Evolutionary conservation across 257 asterid genomes (phyloP).

Genomic region (Avicennia marina): DNA sequence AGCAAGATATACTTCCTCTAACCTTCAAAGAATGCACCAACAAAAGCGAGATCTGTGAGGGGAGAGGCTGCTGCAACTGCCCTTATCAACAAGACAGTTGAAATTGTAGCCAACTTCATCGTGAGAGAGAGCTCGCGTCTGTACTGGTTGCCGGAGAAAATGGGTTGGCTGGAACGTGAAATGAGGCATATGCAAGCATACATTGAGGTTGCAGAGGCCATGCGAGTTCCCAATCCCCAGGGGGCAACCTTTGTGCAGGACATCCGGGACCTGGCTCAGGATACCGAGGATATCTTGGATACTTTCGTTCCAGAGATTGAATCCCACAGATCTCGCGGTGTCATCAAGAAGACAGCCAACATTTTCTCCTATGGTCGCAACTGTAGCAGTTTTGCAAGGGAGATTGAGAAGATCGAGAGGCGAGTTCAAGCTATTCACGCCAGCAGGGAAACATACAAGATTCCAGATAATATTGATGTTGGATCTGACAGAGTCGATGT

Average conservation of each 20-base stretch:
- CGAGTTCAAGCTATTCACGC: background rate
- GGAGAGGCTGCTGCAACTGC: too few relatives aligned
- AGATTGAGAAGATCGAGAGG: background rate
- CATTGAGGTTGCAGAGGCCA: background rate
- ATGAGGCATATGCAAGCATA: conserved; percentile 10
- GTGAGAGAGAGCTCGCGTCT: too few relatives aligned
- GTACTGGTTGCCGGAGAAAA: too few relatives aligned
- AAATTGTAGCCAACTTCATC: too few relatives aligned
- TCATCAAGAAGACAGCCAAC: background rate
- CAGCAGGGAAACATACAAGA: background rate
- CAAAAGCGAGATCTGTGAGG: too few relatives aligned
- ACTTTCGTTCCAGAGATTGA: background rate
- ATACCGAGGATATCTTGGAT: conserved; percentile 15
- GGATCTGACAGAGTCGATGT: too few relatives aligned
- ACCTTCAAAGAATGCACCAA: too few relatives aligned
- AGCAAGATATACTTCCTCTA: too few relatives aligned
- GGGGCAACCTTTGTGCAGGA: background rate
- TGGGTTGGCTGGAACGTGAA: background rate
- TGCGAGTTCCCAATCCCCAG: background rate
- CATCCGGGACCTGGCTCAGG: conserved; percentile 9
- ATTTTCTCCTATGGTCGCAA: background rate
- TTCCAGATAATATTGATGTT: background rate
- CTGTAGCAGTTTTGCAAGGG: background rate
- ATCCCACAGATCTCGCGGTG: background rate
- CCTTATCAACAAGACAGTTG: too few relatives aligned